Percentiles rank a stretch among this genome's conserved stretches.
Evolutionary conservation across 2,329 filamentous ascomycete species (phyloP).

Genomic region (Neonectria hederae): DNA sequence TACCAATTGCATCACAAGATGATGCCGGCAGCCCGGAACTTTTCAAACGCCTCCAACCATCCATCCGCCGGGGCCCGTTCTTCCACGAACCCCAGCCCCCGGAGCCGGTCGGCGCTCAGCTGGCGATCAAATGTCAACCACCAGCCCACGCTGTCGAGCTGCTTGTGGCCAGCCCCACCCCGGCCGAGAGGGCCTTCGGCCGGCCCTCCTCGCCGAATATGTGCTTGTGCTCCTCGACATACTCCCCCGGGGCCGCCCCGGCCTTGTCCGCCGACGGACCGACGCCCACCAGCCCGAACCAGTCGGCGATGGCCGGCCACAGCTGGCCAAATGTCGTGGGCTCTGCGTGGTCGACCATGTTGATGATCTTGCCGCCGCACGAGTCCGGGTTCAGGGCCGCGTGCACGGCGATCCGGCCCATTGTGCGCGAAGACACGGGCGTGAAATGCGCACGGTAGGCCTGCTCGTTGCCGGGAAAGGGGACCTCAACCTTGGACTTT

Average conservation of each 20-base stretch:
- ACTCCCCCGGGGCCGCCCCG: slow-evolving; percentile 41
- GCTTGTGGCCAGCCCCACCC: slow-evolving; percentile 49
- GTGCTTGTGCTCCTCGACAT: slow-evolving; percentile 42
- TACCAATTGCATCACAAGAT: slow-evolving; percentile 43
- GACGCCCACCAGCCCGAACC: slow-evolving; percentile 46
- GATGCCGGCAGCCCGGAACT: slow-evolving; percentile 52
- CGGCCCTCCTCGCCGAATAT: slow-evolving; percentile 42
- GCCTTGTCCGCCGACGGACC: slow-evolving; percentile 24
- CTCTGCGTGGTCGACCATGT: slow-evolving; percentile 43
- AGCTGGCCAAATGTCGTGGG: slow-evolving; percentile 43
- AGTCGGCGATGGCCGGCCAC: slow-evolving; percentile 45
- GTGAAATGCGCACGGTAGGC: slow-evolving; percentile 43
- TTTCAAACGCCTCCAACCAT: slow-evolving; percentile 55
- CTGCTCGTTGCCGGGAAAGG: slow-evolving; percentile 44
- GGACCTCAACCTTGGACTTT: slow-evolving; percentile 27
- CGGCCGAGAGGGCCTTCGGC: slow-evolving; percentile 40
- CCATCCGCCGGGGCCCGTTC: slow-evolving; percentile 50
- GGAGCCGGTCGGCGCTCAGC: slow-evolving; percentile 53
- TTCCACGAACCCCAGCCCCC: slow-evolving; percentile 51
- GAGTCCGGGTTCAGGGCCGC: slow-evolving; percentile 40
- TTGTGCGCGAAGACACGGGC: slow-evolving; percentile 44
- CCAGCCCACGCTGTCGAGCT: slow-evolving; percentile 56
- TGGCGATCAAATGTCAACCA: slow-evolving; percentile 60
- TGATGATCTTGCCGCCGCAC: slow-evolving; percentile 46
- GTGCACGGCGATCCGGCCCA: slow-evolving; percentile 45